A percentile compares a stretch with the other conserved stretches of the same genome.
phyloP scores from a whole-genome alignment of 1,139 yeast species.

The Protomyces pachydermus region DNA sequence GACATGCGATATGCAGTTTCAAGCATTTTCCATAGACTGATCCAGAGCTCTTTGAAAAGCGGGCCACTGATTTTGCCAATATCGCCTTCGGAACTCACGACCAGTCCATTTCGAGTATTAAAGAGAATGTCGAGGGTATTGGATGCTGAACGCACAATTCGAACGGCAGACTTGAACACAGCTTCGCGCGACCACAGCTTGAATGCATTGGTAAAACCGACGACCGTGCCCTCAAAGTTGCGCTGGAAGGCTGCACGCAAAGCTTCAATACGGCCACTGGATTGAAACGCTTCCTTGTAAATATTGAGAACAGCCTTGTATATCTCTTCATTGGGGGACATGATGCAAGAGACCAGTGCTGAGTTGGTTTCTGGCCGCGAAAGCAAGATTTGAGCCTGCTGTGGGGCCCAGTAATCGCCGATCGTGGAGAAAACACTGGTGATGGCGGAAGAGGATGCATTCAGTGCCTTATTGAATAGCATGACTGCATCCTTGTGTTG shows the following conservation, averaged over 20 bases:
- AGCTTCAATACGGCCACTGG: slow-evolving; percentile 67
- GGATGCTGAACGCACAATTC: slow-evolving; percentile 19
- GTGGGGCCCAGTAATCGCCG: slow-evolving; percentile 39
- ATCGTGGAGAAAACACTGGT: slow-evolving; percentile 41
- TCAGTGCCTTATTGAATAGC: slow-evolving; percentile 26
- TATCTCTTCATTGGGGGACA: slow-evolving; percentile 35
- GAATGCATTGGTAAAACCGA: slow-evolving; percentile 49
- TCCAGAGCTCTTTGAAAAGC: slow-evolving; percentile 49
- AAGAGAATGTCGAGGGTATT: slow-evolving; percentile 20
- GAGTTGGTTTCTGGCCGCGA: slow-evolving; percentile 36
- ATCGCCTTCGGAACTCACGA: neutral
- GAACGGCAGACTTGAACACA: slow-evolving; percentile 23
- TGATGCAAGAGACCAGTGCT: slow-evolving; percentile 34
- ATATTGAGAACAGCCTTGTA: slow-evolving; percentile 64
- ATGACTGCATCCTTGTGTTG: slow-evolving; percentile 2
- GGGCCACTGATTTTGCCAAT: neutral
- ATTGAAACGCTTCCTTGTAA: slow-evolving; percentile 72
- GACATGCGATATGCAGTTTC: slow-evolving; percentile 65
- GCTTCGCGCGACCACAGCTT: slow-evolving; percentile 40
- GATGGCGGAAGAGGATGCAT: slow-evolving; percentile 30
- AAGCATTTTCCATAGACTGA: slow-evolving; percentile 62
- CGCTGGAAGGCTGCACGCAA: slow-evolving; percentile 51
- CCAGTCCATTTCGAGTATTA: slow-evolving; percentile 6
- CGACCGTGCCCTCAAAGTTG: slow-evolving; percentile 46
- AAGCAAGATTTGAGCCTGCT: slow-evolving; percentile 45